Evolutionary conservation across 345 rosid species (phyloP).

Genomic region (Citrus inodora): DNA sequence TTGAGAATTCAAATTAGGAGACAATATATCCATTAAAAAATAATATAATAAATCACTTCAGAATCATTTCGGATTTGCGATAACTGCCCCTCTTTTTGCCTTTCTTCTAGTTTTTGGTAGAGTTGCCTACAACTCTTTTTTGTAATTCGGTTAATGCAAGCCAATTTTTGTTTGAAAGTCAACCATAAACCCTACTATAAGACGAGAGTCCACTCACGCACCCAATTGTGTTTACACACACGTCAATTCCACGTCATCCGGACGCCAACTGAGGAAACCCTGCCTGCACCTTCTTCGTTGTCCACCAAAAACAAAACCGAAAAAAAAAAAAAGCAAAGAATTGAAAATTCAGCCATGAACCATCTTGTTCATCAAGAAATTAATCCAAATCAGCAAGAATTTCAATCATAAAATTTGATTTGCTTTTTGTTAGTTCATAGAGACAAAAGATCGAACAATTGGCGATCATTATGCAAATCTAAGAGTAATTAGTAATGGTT

Average conservation of each 20-base stretch:
- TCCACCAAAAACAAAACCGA: neutral
- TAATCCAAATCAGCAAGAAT: neutral
- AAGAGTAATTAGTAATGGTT: conserved; percentile 37
- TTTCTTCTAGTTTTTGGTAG: too few species aligned
- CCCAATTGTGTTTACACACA: neutral
- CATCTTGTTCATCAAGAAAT: neutral
- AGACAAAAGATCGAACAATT: conserved; percentile 1
- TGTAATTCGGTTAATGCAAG: too few species aligned
- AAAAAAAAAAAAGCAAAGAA: too few species aligned
- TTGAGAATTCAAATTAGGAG: too few species aligned
- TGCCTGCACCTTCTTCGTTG: neutral
- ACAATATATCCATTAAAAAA: too few species aligned
- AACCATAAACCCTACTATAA: neutral
- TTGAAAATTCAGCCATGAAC: neutral
- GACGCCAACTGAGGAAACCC: neutral
- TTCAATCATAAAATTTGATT: neutral
- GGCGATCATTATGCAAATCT: neutral
- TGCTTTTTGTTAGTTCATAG: neutral
- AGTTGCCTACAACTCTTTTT: too few species aligned
- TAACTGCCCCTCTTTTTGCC: too few species aligned
- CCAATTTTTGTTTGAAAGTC: neutral
- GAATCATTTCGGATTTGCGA: too few species aligned
- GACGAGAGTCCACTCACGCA: neutral
- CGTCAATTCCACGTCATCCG: conserved; percentile 3
- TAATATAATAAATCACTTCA: too few species aligned